Conservation (phyloP, 345 rosid genomes). For the Noccaea bulbosa region DNA sequence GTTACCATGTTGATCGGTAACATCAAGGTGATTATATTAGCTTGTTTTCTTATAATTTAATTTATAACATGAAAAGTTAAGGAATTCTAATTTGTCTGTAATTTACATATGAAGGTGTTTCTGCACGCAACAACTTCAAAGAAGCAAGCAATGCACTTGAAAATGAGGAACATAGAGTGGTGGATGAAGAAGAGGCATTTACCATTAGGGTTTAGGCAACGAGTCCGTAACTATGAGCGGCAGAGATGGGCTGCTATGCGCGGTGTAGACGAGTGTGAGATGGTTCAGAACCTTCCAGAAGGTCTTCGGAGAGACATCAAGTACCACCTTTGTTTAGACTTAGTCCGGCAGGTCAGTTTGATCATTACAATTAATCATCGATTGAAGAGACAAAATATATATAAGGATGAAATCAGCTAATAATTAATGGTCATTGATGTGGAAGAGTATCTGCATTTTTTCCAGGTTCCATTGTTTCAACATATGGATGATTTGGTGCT, state of each 20-base stretch:
- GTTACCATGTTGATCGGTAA: slow-evolving; percentile 98
- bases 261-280: slow-evolving; percentile 86
- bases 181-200: slow-evolving; percentile 95
- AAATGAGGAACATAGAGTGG: slow-evolving; percentile 98
- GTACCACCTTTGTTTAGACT: slow-evolving; percentile 88
- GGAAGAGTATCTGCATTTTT: background rate
- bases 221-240: slow-evolving; percentile 91
- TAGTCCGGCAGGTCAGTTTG: slow-evolving; percentile 77
- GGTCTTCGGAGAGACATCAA: slow-evolving; percentile 96
- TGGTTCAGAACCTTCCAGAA: slow-evolving; percentile 87
- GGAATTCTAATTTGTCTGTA: background rate
- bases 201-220: slow-evolving; percentile 81
- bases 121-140: slow-evolving; percentile 91
- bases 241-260: slow-evolving; percentile 99
- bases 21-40: slow-evolving; percentile 64
- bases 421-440: background rate
- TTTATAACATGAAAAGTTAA: background rate
- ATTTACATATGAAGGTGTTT: slow-evolving; percentile 60
- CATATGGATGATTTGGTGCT: slow-evolving; percentile 95
- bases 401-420: background rate
- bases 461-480: slow-evolving; percentile 89
- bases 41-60: slow-evolving; percentile 1
- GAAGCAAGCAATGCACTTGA: slow-evolving; percentile 95
- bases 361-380: background rate
- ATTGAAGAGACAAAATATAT: background rate